Evolutionary conservation across 495 filamentous ascomycete genomes (phyloP).

Genomic region (Penicillium flavigenum): DNA sequence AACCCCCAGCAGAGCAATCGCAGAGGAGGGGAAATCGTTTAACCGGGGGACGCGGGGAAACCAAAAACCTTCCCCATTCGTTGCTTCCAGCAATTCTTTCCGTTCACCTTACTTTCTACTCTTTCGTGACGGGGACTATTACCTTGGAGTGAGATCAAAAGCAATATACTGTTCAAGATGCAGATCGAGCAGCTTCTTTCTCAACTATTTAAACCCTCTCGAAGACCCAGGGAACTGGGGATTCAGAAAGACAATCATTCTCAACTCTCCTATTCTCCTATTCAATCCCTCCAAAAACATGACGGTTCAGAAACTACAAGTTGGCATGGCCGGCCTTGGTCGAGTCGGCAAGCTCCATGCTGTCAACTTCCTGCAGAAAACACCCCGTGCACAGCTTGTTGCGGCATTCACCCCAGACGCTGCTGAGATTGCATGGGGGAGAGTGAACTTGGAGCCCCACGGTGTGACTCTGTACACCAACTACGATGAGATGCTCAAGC

Average conservation of each 20-base stretch:
- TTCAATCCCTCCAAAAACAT: slow-evolving; percentile 23
- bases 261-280: not conserved
- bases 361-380: slow-evolving; percentile 41
- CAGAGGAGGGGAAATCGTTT: not conserved
- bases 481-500: slow-evolving; percentile 51
- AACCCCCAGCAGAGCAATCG: no score
- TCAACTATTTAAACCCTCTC: slow-evolving; percentile 12
- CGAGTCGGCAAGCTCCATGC: slow-evolving; percentile 52
- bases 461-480: slow-evolving; percentile 41
- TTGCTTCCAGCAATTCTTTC: slow-evolving; percentile 23
- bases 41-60: not conserved
- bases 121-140: not conserved
- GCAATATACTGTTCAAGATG: not conserved
- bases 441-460: slow-evolving; percentile 36
- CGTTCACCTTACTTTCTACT: slow-evolving; percentile 4
- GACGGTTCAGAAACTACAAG: slow-evolving; percentile 35
- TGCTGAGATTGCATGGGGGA: slow-evolving; percentile 44
- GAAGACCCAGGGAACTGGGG: not conserved
- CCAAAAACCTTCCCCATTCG: slow-evolving; percentile 10
- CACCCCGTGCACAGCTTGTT: slow-evolving; percentile 46
- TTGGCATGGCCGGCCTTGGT: slow-evolving; percentile 49
- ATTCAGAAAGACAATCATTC: not conserved
- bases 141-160: not conserved
- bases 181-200: not conserved
- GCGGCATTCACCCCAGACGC: slow-evolving; percentile 43